Base-by-base conservation (phyloP, 1,284 basidiomycete genomes). In the Rhodotorula sp. region DNA sequence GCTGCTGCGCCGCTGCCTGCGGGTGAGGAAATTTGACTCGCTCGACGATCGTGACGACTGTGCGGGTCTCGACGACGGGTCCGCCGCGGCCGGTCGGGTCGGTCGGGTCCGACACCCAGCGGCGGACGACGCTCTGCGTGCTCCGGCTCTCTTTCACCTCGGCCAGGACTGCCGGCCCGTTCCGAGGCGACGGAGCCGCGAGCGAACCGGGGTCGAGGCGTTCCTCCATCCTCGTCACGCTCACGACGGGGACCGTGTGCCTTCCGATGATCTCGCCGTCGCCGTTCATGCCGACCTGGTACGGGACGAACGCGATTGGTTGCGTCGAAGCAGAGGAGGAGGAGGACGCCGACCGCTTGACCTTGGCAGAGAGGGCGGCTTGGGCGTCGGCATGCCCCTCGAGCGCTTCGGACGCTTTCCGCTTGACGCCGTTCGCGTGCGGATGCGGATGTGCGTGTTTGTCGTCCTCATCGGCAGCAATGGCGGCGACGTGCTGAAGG, bases 21-120 rank as follows among this genome's bases (percentile, higher is more conserved):
- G 6, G 24, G 20, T 24, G 22, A 5, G 68, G 64, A 54, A 67
- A 76, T 49, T 65, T 67, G 20, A 76, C 75, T 10, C 73, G 57
- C 62, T 77, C 76, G 10, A 74, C 66, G 24, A 69, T 74, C 3
- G 75, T 77, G 30, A 72, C 57, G 15, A 75, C 66, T 45, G 60
- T 73, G 22, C 75, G 53, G 6, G 64, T 75, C 56, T 77, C 76
- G 49, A 77, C 69, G 45, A 70, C 69, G 20, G 64, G 60, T 12
- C 73, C 75, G 20, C 59, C 66, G 10, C 22, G 24, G 14, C 65
- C 59, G 17, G 17, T 57, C 64, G 55, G 26, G 46, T 56, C 55
- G 12, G 51, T 26, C 59, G 60, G 65, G 33, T 67, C 65, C 18
- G 59, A 58, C 8, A 69, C 73, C 54, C 68, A 66, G 6, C 71